Conservation (phyloP, 192 early-diverging fungal genomes). For the Mortierella antarctica region DNA sequence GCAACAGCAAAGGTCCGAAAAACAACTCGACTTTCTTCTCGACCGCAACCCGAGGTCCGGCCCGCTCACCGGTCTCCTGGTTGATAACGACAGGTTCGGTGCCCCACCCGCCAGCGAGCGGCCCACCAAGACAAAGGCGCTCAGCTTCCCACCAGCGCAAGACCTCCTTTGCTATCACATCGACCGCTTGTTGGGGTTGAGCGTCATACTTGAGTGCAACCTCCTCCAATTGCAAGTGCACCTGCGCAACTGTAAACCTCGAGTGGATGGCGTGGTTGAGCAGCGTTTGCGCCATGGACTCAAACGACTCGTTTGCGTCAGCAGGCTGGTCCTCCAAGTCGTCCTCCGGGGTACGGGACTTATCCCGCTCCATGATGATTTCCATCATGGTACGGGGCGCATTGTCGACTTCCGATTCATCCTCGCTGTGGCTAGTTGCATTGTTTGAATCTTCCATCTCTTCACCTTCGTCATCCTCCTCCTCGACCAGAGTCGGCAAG, state of each 20-base stretch:
- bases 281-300: constrained; percentile 43
- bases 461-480: constrained; percentile 12
- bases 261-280: constrained; percentile 53
- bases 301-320: constrained; percentile 46
- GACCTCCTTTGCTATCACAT: constrained; percentile 33
- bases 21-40: constrained; percentile 51
- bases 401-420: constrained; percentile 1
- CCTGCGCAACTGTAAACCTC: constrained; percentile 53
- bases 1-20: constrained; percentile 55
- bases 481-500: constrained; percentile 15
- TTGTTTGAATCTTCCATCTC: constrained; percentile 14
- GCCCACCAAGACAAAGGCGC: constrained; percentile 22
- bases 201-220: constrained; percentile 58
- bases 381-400: constrained; percentile 45
- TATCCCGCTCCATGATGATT: constrained; percentile 29
- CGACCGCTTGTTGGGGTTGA: constrained; percentile 19
- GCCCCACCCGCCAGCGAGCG: constrained; percentile 20
- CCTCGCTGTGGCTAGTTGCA: constrained; percentile 8
- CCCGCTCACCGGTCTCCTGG: constrained; percentile 27
- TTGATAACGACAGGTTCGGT: constrained; percentile 3
- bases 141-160: constrained; percentile 40
- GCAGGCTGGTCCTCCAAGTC: constrained; percentile 27
- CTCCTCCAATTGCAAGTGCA: constrained; percentile 60
- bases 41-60: constrained; percentile 16
- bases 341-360: constrained; percentile 22